Percentiles rank a stretch among this genome's conserved stretches.
These are phyloP conservation scores for Candida freyschussii DNA, from an alignment of 1,139 yeast species.

Conservation along the genomic window DNA sequence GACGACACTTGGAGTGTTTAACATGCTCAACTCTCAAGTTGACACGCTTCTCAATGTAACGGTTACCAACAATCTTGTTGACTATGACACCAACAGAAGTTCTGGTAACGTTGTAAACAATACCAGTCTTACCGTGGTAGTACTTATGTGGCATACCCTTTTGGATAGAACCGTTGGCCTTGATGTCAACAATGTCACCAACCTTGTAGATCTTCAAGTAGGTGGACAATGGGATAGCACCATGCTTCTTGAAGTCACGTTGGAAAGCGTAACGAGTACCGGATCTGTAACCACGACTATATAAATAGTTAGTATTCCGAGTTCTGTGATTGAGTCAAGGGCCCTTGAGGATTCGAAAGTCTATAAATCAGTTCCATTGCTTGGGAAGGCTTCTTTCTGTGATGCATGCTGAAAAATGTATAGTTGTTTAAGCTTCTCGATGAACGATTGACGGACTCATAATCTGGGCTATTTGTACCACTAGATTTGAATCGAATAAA, in stretches of 20 bases:
- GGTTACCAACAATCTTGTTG: slow-evolving; percentile 98
- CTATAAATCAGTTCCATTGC: no score
- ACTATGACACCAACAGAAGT: slow-evolving; percentile 96
- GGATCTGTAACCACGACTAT: slow-evolving; percentile 98
- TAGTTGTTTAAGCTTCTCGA: no score
- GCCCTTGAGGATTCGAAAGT: no score
- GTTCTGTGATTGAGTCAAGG: no score
- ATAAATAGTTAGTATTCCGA: slow-evolving; percentile 19
- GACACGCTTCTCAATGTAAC: slow-evolving; percentile 98
- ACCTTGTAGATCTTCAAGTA: slow-evolving; percentile 97
- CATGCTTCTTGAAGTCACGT: slow-evolving; percentile 99
- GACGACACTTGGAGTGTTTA: slow-evolving; percentile 99
- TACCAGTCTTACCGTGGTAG: slow-evolving; percentile 99
- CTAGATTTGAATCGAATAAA: no score
- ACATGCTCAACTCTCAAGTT: slow-evolving; percentile 98
- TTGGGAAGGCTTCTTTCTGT: no score
- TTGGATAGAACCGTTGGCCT: slow-evolving; percentile 98
- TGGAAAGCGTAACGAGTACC: slow-evolving; percentile 99
- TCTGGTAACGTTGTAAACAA: slow-evolving; percentile 97
- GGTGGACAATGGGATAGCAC: slow-evolving; percentile 89
- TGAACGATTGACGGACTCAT: no score
- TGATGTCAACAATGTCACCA: slow-evolving; percentile 99
- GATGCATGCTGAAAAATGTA: no score
- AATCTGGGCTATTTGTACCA: no score
- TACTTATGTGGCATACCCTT: slow-evolving; percentile 99